Evolutionary conservation across 2,329 filamentous ascomycete species (phyloP), one percentile per base, ranked within the genome.

Genomic region (Arthroderma sp.): DNA sequence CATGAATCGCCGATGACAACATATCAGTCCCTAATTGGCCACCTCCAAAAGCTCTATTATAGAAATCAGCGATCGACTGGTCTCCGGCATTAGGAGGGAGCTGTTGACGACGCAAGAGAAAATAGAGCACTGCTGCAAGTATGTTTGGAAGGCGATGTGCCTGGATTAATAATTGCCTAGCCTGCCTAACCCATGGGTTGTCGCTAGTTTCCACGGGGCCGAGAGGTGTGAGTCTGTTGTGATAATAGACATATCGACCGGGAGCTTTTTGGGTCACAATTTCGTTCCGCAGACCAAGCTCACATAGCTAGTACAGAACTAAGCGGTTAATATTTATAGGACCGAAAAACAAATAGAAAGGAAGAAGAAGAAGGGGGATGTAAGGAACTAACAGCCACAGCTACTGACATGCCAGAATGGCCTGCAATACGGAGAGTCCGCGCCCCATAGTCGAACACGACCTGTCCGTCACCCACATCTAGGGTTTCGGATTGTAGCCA

Each of bases 201-300:
- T 22, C 15, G 15, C 15, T 22, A 22, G 15, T 22, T 22, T 22
- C 15, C 15, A 22, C 15, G 15, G 15, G 15, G 15, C 15, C 15
- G 55, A 84, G 63, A 27, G 71, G 70, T 43, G 86, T 81, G 29
- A 91, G 74, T 56, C 80, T 84, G 59, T 94, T 83, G 1, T 85
- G 85, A 57, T 93, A 94, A 72, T 91, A 95, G 48, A 96, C 70
- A 62, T 81, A 95, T 49, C 87, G 82, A 57, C 81, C 81, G 44
- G 61, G 62, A 36, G 65, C 73, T 4, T 62, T 62, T 38, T 71
- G 78, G 55, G 66, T 67, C 42, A 79, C 60, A 30, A 85, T 59
- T 47, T 81, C 66, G 44, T 77, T 61, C 39, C 67, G 53, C 34
- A 86, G 57, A 22, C 68, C 69, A 32, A 49, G 28, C 9, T 47